Conservation (phyloP, 345 rosid genomes). For the Populus pruinosa region DNA sequence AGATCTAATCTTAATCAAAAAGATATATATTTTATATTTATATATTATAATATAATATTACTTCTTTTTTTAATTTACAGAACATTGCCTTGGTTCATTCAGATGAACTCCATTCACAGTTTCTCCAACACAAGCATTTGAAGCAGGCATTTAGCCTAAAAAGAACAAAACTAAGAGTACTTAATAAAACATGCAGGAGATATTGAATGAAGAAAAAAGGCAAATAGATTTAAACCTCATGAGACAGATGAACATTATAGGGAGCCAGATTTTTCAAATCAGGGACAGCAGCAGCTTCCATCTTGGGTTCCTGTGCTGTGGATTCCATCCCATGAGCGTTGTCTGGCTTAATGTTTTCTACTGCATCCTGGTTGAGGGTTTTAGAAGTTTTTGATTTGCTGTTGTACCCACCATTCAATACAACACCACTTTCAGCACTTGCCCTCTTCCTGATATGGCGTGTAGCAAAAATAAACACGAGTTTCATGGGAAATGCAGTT, state of each 20-base stretch:
- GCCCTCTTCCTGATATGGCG: slow-evolving; percentile 50
- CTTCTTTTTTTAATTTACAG: too few species aligned
- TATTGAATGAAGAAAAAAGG: neutral
- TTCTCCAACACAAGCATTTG: neutral
- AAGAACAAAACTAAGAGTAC: neutral
- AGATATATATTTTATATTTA: too few species aligned
- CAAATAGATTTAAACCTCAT: slow-evolving; percentile 29
- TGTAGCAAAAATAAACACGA: slow-evolving; percentile 12
- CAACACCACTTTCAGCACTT: slow-evolving; percentile 30
- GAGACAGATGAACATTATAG: slow-evolving; percentile 22
- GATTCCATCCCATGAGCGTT: slow-evolving; percentile 27
- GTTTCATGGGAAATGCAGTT: neutral
- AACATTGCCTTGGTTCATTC: too few species aligned
- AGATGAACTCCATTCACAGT: neutral
- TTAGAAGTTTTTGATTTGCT: slow-evolving; percentile 33
- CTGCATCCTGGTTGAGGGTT: slow-evolving; percentile 24
- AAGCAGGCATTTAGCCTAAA: slow-evolving; percentile 3
- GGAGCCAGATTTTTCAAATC: slow-evolving; percentile 24
- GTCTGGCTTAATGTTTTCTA: slow-evolving; percentile 29
- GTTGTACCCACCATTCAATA: slow-evolving; percentile 47
- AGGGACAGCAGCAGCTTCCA: slow-evolving; percentile 33
- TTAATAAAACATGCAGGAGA: neutral
- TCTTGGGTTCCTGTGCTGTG: slow-evolving; percentile 19
- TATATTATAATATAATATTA: too few species aligned
- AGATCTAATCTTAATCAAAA: too few species aligned